Percentiles rank a stretch among this genome's conserved stretches.
Conservation (phyloP, 805 yeast genomes). For the Candida jianshihensis region DNA sequence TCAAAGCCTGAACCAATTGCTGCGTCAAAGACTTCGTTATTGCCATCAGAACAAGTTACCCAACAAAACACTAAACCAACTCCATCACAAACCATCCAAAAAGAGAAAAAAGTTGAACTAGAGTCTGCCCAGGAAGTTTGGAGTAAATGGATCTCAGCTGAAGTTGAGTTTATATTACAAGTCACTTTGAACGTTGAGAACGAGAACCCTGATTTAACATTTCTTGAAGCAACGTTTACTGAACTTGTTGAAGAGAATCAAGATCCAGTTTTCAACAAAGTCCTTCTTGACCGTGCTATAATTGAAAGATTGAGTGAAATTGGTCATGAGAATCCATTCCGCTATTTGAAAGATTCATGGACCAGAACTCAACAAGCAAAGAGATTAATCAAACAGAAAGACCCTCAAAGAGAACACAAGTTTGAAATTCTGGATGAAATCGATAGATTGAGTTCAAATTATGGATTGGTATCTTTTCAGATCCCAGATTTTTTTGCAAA, state of each 20-base stretch:
- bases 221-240: conserved; percentile 18
- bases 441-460: conserved; percentile 45
- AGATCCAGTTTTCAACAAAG: conserved; percentile 13
- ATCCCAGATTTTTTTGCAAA: conserved; percentile 45
- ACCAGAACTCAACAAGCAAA: conserved; percentile 31
- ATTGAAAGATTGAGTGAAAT: conserved; percentile 50
- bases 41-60: too few species aligned
- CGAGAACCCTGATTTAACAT: conserved; percentile 5
- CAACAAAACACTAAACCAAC: neutral
- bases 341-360: conserved; percentile 43
- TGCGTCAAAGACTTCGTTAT: too few species aligned
- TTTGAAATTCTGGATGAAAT: conserved; percentile 38
- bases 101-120: neutral
- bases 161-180: conserved; percentile 11
- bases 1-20: too few species aligned
- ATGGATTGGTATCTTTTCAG: conserved; percentile 63
- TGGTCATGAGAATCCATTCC: conserved; percentile 42
- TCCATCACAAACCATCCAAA: neutral
- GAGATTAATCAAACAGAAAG: conserved; percentile 36
- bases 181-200: conserved; percentile 17
- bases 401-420: conserved; percentile 31
- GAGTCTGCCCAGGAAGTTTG: neutral
- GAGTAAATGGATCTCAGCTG: conserved; percentile 5
- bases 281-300: conserved; percentile 40
- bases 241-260: conserved; percentile 17